Conservation (phyloP, 306 rosid genomes). For the Pueraria montana region DNA sequence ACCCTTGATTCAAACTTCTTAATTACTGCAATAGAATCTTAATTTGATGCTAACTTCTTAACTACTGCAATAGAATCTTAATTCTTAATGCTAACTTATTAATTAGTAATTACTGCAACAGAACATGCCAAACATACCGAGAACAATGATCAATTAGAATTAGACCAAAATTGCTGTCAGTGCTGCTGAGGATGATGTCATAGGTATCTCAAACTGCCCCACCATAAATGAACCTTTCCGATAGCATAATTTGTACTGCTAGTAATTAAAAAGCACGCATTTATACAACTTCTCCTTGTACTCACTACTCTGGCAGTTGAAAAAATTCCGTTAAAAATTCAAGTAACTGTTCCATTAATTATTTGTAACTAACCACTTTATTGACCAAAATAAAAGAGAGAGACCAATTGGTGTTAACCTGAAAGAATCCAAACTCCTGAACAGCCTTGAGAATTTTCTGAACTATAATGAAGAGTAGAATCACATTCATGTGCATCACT, state of each 20-base stretch:
- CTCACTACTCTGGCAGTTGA: not conserved
- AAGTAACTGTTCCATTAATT: not conserved
- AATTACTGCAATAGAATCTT: not conserved
- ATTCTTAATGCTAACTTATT: conserved; percentile 5
- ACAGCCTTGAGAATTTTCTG: not conserved
- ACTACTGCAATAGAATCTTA: too few species aligned
- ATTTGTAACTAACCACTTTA: not conserved
- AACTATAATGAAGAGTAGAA: not conserved
- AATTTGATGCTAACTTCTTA: conserved; percentile 14
- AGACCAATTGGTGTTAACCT: not conserved
- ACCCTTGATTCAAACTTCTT: not conserved
- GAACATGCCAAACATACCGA: conserved; percentile 19
- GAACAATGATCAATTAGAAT: not conserved
- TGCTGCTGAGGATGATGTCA: not conserved
- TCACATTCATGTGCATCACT: not conserved
- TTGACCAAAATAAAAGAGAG: not conserved
- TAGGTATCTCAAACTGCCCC: not conserved
- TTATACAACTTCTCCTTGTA: not conserved
- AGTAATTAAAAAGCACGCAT: not conserved
- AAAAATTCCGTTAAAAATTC: not conserved
- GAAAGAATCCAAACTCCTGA: not conserved
- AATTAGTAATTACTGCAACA: not conserved
- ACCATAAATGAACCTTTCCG: not conserved
- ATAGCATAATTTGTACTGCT: not conserved
- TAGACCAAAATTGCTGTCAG: not conserved